phyloP scores from a whole-genome alignment of 768 basidiomycete genomes.

The Kwoniella shandongensis region DNA sequence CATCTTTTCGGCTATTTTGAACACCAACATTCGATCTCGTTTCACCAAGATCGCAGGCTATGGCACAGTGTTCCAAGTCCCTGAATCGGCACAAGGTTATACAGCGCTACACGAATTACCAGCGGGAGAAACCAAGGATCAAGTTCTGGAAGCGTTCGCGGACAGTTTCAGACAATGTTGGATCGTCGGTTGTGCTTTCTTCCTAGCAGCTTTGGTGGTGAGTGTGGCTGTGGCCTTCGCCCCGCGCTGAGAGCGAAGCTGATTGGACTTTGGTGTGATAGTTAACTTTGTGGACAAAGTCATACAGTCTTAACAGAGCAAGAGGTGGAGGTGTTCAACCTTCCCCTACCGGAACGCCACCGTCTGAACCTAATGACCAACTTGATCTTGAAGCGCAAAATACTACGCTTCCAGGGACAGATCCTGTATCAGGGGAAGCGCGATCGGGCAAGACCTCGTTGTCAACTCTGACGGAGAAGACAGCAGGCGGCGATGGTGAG shows the following conservation, averaged over 20 bases:
- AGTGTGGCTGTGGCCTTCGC: neutral
- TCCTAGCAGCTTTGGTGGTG: constrained; percentile 13
- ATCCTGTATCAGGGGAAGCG: too few species aligned
- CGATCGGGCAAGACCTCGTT: too few species aligned
- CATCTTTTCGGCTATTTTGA: constrained; percentile 47
- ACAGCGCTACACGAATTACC: constrained; percentile 15
- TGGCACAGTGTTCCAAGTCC: constrained; percentile 42
- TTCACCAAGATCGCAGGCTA: constrained; percentile 46
- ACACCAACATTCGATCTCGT: constrained; percentile 38
- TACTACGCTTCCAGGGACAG: too few species aligned
- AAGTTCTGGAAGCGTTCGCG: constrained; percentile 16
- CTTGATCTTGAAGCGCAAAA: too few species aligned
- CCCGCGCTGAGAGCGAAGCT: too few species aligned
- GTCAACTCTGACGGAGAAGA: too few species aligned
- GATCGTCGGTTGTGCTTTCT: constrained; percentile 19
- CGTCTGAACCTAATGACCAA: too few species aligned
- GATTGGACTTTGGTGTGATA: too few species aligned
- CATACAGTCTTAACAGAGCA: constrained; percentile 16
- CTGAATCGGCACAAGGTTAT: constrained; percentile 41
- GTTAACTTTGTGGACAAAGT: constrained; percentile 19
- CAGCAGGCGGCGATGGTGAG: too few species aligned
- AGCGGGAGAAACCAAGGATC: constrained; percentile 1
- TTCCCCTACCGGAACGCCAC: too few species aligned
- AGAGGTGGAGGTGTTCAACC: constrained; percentile 6
- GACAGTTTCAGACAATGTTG: constrained; percentile 22